These are phyloP conservation scores for Didymella pomorum DNA, from an alignment of 2,329 filamentous ascomycete genomes.

Conservation along the genomic window DNA sequence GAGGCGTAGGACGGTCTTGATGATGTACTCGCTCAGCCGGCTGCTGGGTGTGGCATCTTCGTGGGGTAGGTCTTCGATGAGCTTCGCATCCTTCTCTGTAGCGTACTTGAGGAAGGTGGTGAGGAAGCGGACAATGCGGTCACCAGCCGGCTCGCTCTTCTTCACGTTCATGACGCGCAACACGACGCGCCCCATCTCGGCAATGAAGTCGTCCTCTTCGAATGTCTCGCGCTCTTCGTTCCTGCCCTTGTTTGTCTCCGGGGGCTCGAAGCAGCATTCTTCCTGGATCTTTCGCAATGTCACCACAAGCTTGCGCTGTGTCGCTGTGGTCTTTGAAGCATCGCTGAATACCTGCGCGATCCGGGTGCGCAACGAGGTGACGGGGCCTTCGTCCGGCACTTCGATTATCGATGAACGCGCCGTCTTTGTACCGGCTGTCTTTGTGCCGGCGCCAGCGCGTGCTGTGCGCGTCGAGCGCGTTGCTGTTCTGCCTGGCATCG, in stretches of 20 bases:
- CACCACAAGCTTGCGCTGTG: conserved; percentile 88
- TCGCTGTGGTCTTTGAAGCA: conserved; percentile 85
- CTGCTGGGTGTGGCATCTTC: conserved; percentile 85
- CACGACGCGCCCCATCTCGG: conserved; percentile 83
- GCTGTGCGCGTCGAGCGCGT: conserved; percentile 51
- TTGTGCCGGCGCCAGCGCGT: conserved; percentile 37
- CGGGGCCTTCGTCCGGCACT: conserved; percentile 75
- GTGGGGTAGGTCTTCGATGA: conserved; percentile 72
- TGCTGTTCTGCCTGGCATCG: conserved; percentile 59
- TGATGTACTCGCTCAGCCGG: conserved; percentile 76
- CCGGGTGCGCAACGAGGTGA: conserved; percentile 75
- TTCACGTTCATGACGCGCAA: conserved; percentile 84
- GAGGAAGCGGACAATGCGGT: conserved; percentile 84
- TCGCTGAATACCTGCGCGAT: conserved; percentile 68
- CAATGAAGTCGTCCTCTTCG: conserved; percentile 85
- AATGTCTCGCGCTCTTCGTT: conserved; percentile 67
- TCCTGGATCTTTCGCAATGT: conserved; percentile 91
- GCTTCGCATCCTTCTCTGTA: conserved; percentile 59
- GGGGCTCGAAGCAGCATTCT: conserved; percentile 70
- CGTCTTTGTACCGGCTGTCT: conserved; percentile 52
- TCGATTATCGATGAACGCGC: conserved; percentile 56
- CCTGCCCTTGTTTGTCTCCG: conserved; percentile 54
- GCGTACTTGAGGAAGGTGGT: conserved; percentile 83
- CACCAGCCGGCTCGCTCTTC: conserved; percentile 88
- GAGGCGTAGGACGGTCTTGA: conserved; percentile 77